Percentiles rank a stretch among this genome's conserved stretches.
Evolutionary conservation across 192 early-diverging fungal species (phyloP).

Genomic region (Rhizophagus sp.): DNA sequence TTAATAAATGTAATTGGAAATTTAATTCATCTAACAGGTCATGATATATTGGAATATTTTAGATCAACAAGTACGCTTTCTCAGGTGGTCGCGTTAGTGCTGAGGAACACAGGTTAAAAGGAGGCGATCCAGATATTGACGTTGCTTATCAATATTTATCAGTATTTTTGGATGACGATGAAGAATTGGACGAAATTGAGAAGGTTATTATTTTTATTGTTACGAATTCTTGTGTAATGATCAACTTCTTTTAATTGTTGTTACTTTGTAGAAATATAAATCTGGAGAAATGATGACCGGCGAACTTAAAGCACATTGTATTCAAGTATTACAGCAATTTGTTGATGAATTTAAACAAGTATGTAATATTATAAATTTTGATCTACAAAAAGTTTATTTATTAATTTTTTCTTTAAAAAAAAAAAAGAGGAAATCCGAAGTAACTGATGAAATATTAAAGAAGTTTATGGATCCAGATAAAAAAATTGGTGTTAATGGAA

Average conservation of each 20-base stretch:
- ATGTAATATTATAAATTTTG: not conserved
- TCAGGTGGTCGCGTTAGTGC: constrained; percentile 87
- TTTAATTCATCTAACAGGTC: not conserved
- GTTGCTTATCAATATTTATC: constrained; percentile 91
- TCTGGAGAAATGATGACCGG: constrained; percentile 85
- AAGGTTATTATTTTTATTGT: constrained; percentile 32
- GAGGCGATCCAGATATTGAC: constrained; percentile 95
- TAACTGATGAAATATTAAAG: constrained; percentile 64
- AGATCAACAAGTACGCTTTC: constrained; percentile 93
- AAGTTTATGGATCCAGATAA: constrained; percentile 63
- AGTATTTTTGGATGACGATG: constrained; percentile 96
- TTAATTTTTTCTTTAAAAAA: not conserved
- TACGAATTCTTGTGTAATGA: not conserved
- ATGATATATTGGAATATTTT: not conserved
- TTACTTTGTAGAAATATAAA: constrained; percentile 58
- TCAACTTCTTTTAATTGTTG: not conserved
- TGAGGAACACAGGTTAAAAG: constrained; percentile 78
- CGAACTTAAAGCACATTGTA: constrained; percentile 89
- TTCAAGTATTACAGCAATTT: constrained; percentile 76
- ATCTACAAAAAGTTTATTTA: not conserved
- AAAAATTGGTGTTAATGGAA: constrained; percentile 30
- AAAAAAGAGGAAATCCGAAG: constrained; percentile 48
- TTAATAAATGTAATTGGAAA: not conserved
- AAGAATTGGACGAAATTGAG: constrained; percentile 71
- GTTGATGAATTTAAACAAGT: constrained; percentile 78